Evolutionary conservation across 2,329 filamentous ascomycete species (phyloP), one percentile per base, ranked within the genome.

Genomic region (Aspergillus melleus): DNA sequence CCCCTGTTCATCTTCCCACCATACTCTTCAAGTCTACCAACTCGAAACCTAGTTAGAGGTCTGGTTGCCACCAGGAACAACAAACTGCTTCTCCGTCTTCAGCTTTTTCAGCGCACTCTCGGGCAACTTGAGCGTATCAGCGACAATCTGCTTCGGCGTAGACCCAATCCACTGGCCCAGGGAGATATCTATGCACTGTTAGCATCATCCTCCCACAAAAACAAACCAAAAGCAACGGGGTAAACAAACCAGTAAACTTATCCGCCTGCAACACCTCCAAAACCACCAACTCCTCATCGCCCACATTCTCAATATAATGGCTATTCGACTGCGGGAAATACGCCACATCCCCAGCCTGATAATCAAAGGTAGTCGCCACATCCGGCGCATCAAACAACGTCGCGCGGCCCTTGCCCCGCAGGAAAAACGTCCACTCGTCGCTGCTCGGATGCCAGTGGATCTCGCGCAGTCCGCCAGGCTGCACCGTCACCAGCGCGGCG

Each of bases 371-470:
- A 24, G 89, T 82, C 0, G 90, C 89, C 22, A 80, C 85, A 29
- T 87, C 85, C 66, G 89, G 84, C 2, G 89, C 83, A 0, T 85
- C 88, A 70, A 92, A 93, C 64, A 93, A 84, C 14, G 90, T 92
- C 14, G 92, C 84, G 32, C 90, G 84, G 0, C 88, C 90, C 46
- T 86, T 85, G 0, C 90, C 90, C 26, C 78, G 77, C 71, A 93
- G 85, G 79, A 93, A 92, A 75, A 90, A 93, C 6, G 86, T 90
- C 90, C 90, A 93, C 73, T 92, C 90, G 68, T 92, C 90, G 12
- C 89, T 89, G 49, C 86, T 87, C 0, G 89, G 89, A 70, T 93
- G 90, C 90, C 90, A 93, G 78, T 93, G 90, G 82, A 93, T 91
- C 77, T 92, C 90, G 10, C 90, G 84, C 71, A 92, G 80, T 0